These are phyloP conservation scores for Adansonia gregorii DNA, from an alignment of 441 rosid genomes.

Conservation along the genomic window DNA sequence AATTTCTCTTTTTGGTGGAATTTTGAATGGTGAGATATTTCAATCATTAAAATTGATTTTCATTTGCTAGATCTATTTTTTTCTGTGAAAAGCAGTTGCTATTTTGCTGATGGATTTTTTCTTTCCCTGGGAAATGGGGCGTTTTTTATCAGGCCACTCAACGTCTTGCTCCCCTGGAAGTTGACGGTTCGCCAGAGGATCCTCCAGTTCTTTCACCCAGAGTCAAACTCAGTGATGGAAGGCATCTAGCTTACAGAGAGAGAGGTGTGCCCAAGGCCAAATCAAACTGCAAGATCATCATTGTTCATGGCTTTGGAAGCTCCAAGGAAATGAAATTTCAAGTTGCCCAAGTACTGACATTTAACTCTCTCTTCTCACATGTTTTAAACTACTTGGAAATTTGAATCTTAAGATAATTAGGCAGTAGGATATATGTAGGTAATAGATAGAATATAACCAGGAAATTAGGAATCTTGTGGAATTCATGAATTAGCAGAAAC, in stretches of 20 bases:
- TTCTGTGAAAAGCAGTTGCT: constrained; percentile 23
- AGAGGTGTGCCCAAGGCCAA: constrained; percentile 62
- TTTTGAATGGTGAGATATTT: constrained; percentile 26
- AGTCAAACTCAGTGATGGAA: constrained; percentile 76
- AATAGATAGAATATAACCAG: neutral
- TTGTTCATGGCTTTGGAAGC: constrained; percentile 93
- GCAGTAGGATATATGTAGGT: neutral
- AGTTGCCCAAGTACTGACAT: constrained; percentile 60
- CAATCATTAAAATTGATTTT: constrained; percentile 8
- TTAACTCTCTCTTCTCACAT: constrained; percentile 14
- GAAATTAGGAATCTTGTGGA: neutral
- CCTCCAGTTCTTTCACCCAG: constrained; percentile 44
- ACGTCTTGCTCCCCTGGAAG: constrained; percentile 30
- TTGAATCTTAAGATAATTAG: neutral
- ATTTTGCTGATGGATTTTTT: constrained; percentile 33
- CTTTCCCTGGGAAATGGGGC: constrained; percentile 40
- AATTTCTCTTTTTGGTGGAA: neutral
- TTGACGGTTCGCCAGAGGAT: constrained; percentile 32
- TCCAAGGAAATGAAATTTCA: constrained; percentile 81
- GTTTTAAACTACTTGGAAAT: neutral
- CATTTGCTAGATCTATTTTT: constrained; percentile 26
- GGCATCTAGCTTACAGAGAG: constrained; percentile 71
- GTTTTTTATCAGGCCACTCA: constrained; percentile 36
- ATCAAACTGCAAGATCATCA: constrained; percentile 59
- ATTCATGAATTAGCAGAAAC: neutral